These are phyloP conservation scores for Kluyveromyces sp. DNA, from an alignment of 1,139 yeast species.

Conservation along the genomic window DNA sequence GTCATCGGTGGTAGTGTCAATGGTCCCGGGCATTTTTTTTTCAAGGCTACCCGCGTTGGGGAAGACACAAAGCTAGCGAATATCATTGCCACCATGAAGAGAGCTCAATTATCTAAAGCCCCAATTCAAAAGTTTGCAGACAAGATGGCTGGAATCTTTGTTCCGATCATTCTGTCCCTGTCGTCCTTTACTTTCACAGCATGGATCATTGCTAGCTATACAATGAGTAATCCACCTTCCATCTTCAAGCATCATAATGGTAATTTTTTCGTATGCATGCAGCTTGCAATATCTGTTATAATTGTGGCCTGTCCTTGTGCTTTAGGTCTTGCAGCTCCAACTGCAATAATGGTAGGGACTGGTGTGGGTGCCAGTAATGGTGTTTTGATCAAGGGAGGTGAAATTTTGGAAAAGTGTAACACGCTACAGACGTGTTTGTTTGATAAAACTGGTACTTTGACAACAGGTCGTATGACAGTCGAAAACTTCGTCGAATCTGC, in stretches of 20 bases:
- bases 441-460: slow-evolving; percentile 94
- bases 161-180: slow-evolving; percentile 61
- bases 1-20: slow-evolving; percentile 92
- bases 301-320: slow-evolving; percentile 78
- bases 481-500: slow-evolving; percentile 20
- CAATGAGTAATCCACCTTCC: slow-evolving; percentile 43
- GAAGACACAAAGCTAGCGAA: slow-evolving; percentile 81
- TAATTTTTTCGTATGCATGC: slow-evolving; percentile 60
- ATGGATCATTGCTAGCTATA: slow-evolving; percentile 50
- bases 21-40: slow-evolving; percentile 65
- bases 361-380: slow-evolving; percentile 93
- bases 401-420: slow-evolving; percentile 69
- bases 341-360: slow-evolving; percentile 98
- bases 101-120: slow-evolving; percentile 82
- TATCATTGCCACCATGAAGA: slow-evolving; percentile 77
- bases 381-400: slow-evolving; percentile 89
- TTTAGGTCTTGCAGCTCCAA: slow-evolving; percentile 41
- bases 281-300: slow-evolving; percentile 84
- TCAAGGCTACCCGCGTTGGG: slow-evolving; percentile 65
- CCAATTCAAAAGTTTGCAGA: slow-evolving; percentile 91
- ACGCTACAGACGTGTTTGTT: slow-evolving; percentile 63
- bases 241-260: slow-evolving; percentile 52
- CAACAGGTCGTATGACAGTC: slow-evolving; percentile 74
- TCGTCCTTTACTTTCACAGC: slow-evolving; percentile 57
- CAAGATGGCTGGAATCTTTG: slow-evolving; percentile 76